Base-by-base conservation (phyloP, 1,139 yeast species). In the Suhomyces kunorum region DNA sequence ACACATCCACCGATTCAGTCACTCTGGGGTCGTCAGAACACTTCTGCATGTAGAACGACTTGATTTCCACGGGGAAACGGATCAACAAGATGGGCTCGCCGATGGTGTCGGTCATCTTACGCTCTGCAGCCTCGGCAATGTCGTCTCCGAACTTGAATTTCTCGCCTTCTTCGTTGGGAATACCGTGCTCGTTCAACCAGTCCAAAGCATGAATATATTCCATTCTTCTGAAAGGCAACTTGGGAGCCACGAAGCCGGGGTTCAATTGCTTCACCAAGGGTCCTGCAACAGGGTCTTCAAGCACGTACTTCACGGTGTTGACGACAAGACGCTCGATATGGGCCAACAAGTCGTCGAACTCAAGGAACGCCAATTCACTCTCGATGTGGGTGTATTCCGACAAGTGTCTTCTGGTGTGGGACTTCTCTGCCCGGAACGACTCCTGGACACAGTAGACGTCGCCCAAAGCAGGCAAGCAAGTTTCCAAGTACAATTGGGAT, bases 41-140 rank as follows among this genome's bases (percentile, higher is more conserved):
- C 67, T 84, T 88, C 71, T 86, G 83, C 98, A 92, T 92, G 81
- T 92, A 92, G 77, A 92, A 92, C 5, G 98, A 88, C 71, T 94
- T 92, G 73, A 92, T 87, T 64, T 85, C 97, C 40, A 88, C 89
- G 41, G 99, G 99, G 92, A 92, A 92, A 57, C 92, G 80, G 46
- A 81, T 92, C 63, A 92, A 81, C 55, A 92, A 76, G 53, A 92
- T 90, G 50, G 99, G 99, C 50, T 78, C 84, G 58, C 90, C 90
- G 61, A 94, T 86, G 45, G 86, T 79, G 64, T 92, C 99, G 28
- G 96, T 89, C 98, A 92, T 92, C 68, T 84, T 87, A 65, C 99
- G 87, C 76, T 92, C 99, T 44, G 97, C 98, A 41, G 98, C 98
- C 72, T 92, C 99, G 46, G 98, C 97, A 49, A 92, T 94, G 64